Conservation (phyloP, 495 filamentous ascomycete genomes). For the Aspergillus bridgeri region DNA sequence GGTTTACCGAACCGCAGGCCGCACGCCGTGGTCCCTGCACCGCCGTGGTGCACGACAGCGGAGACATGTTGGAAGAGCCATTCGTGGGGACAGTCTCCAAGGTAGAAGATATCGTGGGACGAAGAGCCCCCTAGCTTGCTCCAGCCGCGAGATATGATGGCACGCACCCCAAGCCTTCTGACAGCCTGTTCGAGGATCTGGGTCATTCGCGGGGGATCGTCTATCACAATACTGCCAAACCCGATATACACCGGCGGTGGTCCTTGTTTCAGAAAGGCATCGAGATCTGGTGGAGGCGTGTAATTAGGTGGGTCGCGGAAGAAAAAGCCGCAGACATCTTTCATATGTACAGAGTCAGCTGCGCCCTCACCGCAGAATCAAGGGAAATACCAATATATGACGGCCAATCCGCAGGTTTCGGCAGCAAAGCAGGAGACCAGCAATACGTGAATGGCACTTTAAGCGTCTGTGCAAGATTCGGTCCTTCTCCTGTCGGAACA, state of each 20-base stretch:
- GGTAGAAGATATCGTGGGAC: slow-evolving; percentile 48
- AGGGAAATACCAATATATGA: slow-evolving; percentile 44
- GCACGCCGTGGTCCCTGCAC: slow-evolving; percentile 63
- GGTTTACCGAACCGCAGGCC: slow-evolving; percentile 56
- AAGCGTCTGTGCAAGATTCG: slow-evolving; percentile 35
- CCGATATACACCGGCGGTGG: slow-evolving; percentile 62
- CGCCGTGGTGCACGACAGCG: slow-evolving; percentile 63
- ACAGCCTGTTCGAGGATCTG: slow-evolving; percentile 55
- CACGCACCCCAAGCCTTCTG: slow-evolving; percentile 45
- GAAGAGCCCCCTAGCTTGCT: slow-evolving; percentile 52
- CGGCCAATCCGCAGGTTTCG: slow-evolving; percentile 60
- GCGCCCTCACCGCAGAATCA: neutral
- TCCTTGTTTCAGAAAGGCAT: slow-evolving; percentile 50
- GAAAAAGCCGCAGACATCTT: slow-evolving; percentile 61
- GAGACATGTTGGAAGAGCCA: slow-evolving; percentile 65
- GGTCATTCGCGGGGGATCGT: slow-evolving; percentile 54
- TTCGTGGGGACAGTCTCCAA: slow-evolving; percentile 61
- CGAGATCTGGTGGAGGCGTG: slow-evolving; percentile 49
- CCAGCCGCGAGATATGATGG: slow-evolving; percentile 63
- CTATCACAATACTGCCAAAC: slow-evolving; percentile 65
- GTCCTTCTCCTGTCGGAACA: slow-evolving; percentile 36
- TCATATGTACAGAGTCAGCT: slow-evolving; percentile 17
- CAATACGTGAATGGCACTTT: slow-evolving; percentile 62
- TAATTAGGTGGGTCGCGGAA: slow-evolving; percentile 51
- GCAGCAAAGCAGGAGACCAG: slow-evolving; percentile 61